phyloP scores from a whole-genome alignment of 352 stramenopile genomes.

The Phytopythium cucurbitacearum region DNA sequence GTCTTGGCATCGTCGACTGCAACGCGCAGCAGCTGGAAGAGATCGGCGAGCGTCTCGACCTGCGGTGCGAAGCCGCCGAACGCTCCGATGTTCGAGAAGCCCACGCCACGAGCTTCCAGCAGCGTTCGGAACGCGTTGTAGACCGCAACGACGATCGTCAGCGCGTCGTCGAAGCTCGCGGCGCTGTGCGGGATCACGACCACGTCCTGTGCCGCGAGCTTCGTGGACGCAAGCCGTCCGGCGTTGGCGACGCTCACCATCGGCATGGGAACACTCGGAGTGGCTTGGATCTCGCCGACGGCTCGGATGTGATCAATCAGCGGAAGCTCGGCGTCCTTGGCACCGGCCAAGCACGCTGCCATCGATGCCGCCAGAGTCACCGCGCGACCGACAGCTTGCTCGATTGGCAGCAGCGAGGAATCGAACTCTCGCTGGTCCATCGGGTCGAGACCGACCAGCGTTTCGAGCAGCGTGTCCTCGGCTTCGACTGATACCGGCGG shows the following conservation, averaged over 20 bases:
- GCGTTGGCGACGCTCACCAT: constrained; percentile 71
- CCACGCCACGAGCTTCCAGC: constrained; percentile 44
- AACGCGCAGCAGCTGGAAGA: constrained; percentile 50
- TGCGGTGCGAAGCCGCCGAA: constrained; percentile 65
- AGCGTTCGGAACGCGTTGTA: constrained; percentile 30
- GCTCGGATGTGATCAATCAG: constrained; percentile 51
- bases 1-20: constrained; percentile 35
- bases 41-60: constrained; percentile 49
- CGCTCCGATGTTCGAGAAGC: constrained; percentile 51
- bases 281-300: constrained; percentile 34
- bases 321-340: constrained; percentile 47
- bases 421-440: constrained; percentile 46
- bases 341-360: constrained; percentile 56
- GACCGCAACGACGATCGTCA: constrained; percentile 55
- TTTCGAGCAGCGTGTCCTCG: constrained; percentile 31
- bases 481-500: not conserved
- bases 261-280: constrained; percentile 57
- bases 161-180: constrained; percentile 49
- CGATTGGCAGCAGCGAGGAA: constrained; percentile 25
- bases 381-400: constrained; percentile 45
- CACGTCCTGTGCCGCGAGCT: constrained; percentile 66
- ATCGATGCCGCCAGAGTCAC: constrained; percentile 58
- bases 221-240: constrained; percentile 57
- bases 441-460: constrained; percentile 36
- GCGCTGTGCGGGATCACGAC: constrained; percentile 48